A percentile compares a stretch with the other conserved stretches of the same genome.
Conservation (phyloP, 495 filamentous ascomycete genomes). For the Lichina pygmaea region DNA sequence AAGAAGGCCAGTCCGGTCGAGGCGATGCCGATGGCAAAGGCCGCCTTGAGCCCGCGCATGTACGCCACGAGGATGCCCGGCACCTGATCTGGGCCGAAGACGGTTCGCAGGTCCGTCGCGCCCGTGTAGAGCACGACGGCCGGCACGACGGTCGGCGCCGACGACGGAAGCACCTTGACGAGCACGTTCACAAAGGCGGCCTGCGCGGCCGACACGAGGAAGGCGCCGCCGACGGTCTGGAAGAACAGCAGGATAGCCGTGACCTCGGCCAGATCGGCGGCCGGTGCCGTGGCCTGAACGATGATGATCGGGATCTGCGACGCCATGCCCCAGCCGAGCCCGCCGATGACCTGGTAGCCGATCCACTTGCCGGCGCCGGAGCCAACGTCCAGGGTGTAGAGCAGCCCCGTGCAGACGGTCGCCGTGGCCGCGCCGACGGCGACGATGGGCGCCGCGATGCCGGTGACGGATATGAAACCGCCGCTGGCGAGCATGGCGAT, state of each 20-base stretch:
- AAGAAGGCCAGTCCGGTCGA: slow-evolving; percentile 6
- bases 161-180: slow-evolving; percentile 9
- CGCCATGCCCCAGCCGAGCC: slow-evolving; percentile 10
- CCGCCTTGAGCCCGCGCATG: slow-evolving; percentile 25
- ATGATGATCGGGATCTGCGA: slow-evolving; percentile 13
- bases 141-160: slow-evolving; percentile 32
- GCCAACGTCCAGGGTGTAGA: slow-evolving; percentile 11
- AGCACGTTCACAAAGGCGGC: slow-evolving; percentile 19
- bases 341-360: slow-evolving; percentile 16
- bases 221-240: slow-evolving; percentile 20
- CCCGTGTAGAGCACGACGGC: slow-evolving; percentile 43
- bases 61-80: slow-evolving; percentile 26
- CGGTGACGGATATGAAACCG: slow-evolving; percentile 9
- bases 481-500: slow-evolving; percentile 12
- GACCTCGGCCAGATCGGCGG: slow-evolving; percentile 7
- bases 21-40: slow-evolving; percentile 17
- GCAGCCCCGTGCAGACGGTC: slow-evolving; percentile 12
- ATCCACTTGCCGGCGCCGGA: slow-evolving; percentile 12
- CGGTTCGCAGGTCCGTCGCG: slow-evolving; percentile 45
- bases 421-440: slow-evolving; percentile 8
- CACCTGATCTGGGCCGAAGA: slow-evolving; percentile 29
- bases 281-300: slow-evolving; percentile 8
- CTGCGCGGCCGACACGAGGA: slow-evolving; percentile 20
- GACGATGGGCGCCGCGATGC: slow-evolving; percentile 13
- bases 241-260: slow-evolving; percentile 11